A percentile compares a stretch with the other conserved stretches of the same genome.
phyloP scores from a whole-genome alignment of 2,329 filamentous ascomycete species.

The Claviceps sp. region DNA sequence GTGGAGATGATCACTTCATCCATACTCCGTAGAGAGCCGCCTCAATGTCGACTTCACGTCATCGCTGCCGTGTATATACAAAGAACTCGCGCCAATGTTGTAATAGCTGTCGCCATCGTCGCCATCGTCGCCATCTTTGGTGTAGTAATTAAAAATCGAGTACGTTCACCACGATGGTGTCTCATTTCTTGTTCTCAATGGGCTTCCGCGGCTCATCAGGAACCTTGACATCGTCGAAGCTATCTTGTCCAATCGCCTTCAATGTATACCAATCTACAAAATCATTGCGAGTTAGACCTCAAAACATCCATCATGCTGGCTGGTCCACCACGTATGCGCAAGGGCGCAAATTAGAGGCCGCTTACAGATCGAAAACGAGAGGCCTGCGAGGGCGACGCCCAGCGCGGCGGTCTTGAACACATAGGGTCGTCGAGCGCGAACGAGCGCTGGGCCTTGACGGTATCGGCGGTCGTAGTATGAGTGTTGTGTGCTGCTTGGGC shows the following conservation, averaged over 20 bases:
- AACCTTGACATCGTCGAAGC: conserved; percentile 90
- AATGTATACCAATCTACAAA: conserved; percentile 49
- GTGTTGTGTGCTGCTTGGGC: conserved; percentile 28
- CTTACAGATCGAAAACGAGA: conserved; percentile 54
- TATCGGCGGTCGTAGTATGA: conserved; percentile 89
- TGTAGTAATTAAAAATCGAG: too few relatives aligned
- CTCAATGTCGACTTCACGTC: not conserved
- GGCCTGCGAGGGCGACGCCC: too few relatives aligned
- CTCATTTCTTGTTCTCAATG: conserved; percentile 14
- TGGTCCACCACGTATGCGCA: not conserved
- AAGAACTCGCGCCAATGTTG: not conserved
- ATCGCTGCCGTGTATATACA: not conserved
- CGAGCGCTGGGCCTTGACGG: conserved; percentile 75
- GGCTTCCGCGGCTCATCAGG: conserved; percentile 54
- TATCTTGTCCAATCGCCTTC: conserved; percentile 81
- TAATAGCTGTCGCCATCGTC: too few relatives aligned
- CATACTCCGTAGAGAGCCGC: not conserved
- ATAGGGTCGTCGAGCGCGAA: conserved; percentile 85
- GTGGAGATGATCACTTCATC: not conserved
- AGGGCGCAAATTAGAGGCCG: conserved; percentile 13
- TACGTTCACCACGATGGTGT: too few relatives aligned
- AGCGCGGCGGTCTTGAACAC: conserved; percentile 69
- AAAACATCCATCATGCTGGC: not conserved
- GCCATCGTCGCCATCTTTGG: too few relatives aligned
- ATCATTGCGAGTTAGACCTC: not conserved